Evolutionary conservation across 306 rosid genomes (phyloP), one percentile per base, ranked within the genome.

Genomic region (Prunus campanulata): DNA sequence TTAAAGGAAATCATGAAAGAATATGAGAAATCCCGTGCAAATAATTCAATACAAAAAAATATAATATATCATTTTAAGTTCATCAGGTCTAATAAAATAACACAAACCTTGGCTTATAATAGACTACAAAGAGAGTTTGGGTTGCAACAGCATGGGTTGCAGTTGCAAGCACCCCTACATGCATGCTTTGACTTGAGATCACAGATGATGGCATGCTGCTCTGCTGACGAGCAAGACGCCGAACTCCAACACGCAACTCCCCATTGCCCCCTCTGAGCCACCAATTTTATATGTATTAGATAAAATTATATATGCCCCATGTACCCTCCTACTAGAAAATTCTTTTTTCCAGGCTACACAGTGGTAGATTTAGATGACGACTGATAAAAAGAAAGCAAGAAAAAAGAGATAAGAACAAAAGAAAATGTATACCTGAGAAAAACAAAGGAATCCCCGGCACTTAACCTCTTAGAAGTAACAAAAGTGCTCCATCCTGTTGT

Each of bases 401-500:
- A 46, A 49, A 79, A 60, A 52, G 56, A 24, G 67, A 61, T 5
- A 24, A 80, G 50, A 30, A 35, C 30, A 9, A 57, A 66, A 3
- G 55, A 52, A 1, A 70, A 56, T n/a, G 46, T 49, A 22, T 66
- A 90, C 98, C 98, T 85, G 77, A 95, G 80, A 80, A 95, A 95
- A 51, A 95, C 93, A 72, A 95, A 95, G 71, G 97, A 85, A 76
- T 95, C 98, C 75, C 98, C 98, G 0, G 97, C 93, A 79, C 87
- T 87, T 79, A 95, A 86, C 83, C 97, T 83, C 85, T 95, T 95
- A n/a, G 97, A 90, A 59, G 96, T 90, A 72, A 95, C 98, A 77
- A 95, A 95, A 29, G 95, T 88, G 84, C 98, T 95, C 98, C 98
- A 95, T 42, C 98, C 98, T 62, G 97, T 95, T 11, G 97, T 92